A percentile compares a stretch with the other conserved stretches of the same genome.
Evolutionary conservation across 345 rosid species (phyloP).

Genomic region (Aquilaria yunnanensis): DNA sequence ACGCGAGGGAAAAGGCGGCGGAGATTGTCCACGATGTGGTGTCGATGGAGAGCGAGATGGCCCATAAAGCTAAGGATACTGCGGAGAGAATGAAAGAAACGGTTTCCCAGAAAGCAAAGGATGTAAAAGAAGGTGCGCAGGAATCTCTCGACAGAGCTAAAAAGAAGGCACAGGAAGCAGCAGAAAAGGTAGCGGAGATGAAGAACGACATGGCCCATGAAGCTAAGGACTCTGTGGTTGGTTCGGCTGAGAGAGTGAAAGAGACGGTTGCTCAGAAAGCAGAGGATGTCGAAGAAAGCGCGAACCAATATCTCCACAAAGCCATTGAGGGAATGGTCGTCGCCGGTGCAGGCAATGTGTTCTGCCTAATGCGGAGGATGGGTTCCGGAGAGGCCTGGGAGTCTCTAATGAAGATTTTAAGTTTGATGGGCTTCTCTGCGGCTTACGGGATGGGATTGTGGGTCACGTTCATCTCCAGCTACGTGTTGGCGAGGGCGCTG

Average conservation of each 20-base stretch:
- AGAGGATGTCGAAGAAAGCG: conserved; percentile 12
- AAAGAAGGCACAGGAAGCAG: not conserved
- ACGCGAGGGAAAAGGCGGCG: not conserved
- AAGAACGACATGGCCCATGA: not conserved
- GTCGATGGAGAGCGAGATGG: not conserved
- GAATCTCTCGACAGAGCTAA: not conserved
- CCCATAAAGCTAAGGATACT: not conserved
- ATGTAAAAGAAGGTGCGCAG: conserved; percentile 15
- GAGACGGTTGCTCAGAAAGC: not conserved
- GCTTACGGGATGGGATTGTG: conserved; percentile 70
- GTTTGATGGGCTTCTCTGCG: conserved; percentile 39
- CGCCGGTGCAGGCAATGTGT: not conserved
- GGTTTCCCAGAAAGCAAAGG: conserved; percentile 12
- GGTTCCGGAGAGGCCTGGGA: conserved; percentile 6
- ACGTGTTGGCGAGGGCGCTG: conserved; percentile 39
- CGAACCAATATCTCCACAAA: not conserved
- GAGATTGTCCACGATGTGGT: not conserved
- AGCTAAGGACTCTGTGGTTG: not conserved
- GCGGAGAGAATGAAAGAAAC: conserved; percentile 8
- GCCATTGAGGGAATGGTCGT: not conserved
- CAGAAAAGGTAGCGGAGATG: not conserved
- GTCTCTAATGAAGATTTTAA: conserved; percentile 23
- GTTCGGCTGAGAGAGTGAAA: no score
- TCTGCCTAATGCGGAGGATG: conserved; percentile 2
- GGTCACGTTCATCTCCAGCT: conserved; percentile 73